Percentiles rank a stretch among this genome's conserved stretches.
Evolutionary conservation across 371 early-diverging fungal species (phyloP).

Genomic region (Rhizomucor miehei): DNA sequence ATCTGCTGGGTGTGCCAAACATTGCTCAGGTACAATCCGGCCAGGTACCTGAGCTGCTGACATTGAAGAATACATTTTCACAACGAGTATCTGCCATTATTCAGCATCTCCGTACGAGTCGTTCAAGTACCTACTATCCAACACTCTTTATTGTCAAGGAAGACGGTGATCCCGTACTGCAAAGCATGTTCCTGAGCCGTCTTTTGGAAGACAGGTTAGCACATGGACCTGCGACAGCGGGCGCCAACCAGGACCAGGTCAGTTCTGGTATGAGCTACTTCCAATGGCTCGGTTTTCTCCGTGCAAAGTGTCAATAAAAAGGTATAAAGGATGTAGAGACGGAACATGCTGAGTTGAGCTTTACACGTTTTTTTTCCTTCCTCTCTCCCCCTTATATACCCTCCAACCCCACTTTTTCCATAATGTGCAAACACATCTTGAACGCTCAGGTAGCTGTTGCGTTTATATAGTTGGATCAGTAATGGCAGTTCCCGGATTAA

Average conservation of each 20-base stretch:
- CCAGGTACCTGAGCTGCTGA: constrained; percentile 25
- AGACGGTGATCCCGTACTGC: constrained; percentile 83
- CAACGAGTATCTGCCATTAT: constrained; percentile 28
- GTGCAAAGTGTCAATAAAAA: constrained; percentile 30
- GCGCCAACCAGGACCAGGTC: constrained; percentile 41
- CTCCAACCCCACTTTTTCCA: background rate
- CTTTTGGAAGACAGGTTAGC: constrained; percentile 79
- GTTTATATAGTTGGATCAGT: background rate
- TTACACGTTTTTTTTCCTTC: background rate
- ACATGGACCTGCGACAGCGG: constrained; percentile 35
- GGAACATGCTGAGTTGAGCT: too few relatives aligned
- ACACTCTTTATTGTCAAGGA: constrained; percentile 82
- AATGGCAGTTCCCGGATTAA: background rate
- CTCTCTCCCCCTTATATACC: background rate
- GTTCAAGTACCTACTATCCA: constrained; percentile 51
- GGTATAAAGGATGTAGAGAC: too few relatives aligned
- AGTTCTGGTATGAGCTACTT: constrained; percentile 76
- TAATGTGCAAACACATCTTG: constrained; percentile 92
- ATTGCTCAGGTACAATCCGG: constrained; percentile 31
- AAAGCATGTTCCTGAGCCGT: constrained; percentile 80
- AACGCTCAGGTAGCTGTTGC: constrained; percentile 85
- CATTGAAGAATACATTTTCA: constrained; percentile 32
- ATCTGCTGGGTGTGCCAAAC: constrained; percentile 49
- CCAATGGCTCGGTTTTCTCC: constrained; percentile 61
- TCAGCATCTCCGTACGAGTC: constrained; percentile 16